Evolutionary conservation across 1,284 basidiomycete genomes (phyloP).

Genomic region (Apiotrichum laibachii): DNA sequence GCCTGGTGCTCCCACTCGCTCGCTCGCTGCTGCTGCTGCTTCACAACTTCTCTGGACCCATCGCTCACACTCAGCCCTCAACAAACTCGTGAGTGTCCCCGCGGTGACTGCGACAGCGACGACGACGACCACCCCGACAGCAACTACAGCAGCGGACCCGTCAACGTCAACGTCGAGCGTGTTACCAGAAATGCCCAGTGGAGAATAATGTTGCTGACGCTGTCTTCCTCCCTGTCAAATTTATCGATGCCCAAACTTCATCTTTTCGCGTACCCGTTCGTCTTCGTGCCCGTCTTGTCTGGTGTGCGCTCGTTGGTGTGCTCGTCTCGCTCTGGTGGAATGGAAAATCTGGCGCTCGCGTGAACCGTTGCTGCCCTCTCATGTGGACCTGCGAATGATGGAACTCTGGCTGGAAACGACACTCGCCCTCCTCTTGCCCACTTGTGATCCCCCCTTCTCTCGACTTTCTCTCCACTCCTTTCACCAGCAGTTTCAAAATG

Average conservation of each 20-base stretch:
- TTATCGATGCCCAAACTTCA: no score
- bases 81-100: slow-evolving; percentile 9
- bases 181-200: no score
- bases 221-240: no score
- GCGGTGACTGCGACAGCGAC: not conserved
- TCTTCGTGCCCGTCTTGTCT: no score
- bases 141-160: no score
- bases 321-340: no score
- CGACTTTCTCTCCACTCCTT: not conserved
- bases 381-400: not conserved
- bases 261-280: no score
- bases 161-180: no score
- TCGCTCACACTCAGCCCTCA: not conserved
- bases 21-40: not conserved
- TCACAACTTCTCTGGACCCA: not conserved
- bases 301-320: no score
- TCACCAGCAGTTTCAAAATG: slow-evolving; percentile 18
- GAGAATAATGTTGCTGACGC: no score
- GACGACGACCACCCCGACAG: not conserved
- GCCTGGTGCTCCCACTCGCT: no score
- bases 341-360: slow-evolving; percentile 4
- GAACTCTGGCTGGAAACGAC: not conserved
- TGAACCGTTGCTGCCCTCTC: no score
- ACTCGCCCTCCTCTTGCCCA: not conserved
- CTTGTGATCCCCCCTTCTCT: not conserved